Evolutionary conservation across 2,329 filamentous ascomycete species (phyloP).

Genomic region (Cladosporium oxysporum): DNA sequence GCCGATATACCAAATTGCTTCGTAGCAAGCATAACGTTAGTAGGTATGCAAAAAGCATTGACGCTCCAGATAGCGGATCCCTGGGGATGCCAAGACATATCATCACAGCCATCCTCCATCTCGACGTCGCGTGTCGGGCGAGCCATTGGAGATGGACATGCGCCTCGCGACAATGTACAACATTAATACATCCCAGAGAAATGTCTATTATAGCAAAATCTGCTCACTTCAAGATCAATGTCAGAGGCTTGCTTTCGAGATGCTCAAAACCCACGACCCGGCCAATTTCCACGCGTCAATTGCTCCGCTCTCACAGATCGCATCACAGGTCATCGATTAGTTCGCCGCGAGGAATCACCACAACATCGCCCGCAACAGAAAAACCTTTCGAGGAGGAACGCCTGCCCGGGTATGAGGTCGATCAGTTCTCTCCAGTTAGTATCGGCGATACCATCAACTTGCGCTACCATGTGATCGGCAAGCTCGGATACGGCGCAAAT

Average conservation of each 20-base stretch:
- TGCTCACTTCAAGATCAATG: background rate
- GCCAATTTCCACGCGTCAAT: background rate
- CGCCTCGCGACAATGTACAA: background rate
- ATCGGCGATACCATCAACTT: slow-evolving; percentile 39
- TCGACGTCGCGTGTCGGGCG: background rate
- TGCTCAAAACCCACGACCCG: background rate
- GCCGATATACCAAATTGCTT: background rate
- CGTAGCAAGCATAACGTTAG: background rate
- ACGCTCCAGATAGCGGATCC: background rate
- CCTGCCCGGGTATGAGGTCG: slow-evolving; percentile 29
- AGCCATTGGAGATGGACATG: background rate
- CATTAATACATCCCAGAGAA: background rate
- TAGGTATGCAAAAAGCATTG: background rate
- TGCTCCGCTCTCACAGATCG: background rate
- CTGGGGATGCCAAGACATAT: background rate
- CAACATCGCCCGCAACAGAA: background rate
- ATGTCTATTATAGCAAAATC: background rate
- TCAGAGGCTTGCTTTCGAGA: background rate
- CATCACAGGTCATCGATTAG: background rate
- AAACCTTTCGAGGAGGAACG: slow-evolving; percentile 33
- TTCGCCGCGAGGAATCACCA: background rate
- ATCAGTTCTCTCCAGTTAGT: slow-evolving; percentile 41
- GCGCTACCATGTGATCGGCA: slow-evolving; percentile 44
- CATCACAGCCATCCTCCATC: background rate
- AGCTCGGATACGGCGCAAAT: slow-evolving; percentile 46